Evolutionary conservation across 805 yeast genomes (phyloP).

Genomic region (Metschnikowia continentalis): DNA sequence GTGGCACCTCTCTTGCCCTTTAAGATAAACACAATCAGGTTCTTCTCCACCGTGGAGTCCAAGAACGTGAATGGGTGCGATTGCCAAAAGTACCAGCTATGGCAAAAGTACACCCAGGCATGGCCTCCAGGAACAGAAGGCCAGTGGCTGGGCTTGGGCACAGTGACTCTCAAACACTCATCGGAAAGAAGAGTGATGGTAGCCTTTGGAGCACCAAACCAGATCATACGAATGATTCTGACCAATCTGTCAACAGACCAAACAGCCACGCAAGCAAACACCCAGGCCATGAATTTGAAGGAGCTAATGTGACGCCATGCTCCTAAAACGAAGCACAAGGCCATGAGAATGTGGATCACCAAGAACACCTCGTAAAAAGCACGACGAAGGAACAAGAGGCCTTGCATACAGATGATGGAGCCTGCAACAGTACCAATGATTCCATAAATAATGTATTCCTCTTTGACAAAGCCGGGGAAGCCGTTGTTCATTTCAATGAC

Average conservation of each 20-base stretch:
- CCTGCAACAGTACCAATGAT: constrained; percentile 12
- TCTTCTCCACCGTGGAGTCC: constrained; percentile 15
- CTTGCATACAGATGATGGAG: constrained; percentile 16
- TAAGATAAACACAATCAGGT: constrained; percentile 28
- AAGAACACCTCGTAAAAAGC: constrained; percentile 16
- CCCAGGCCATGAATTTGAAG: constrained; percentile 11
- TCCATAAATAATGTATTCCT: constrained; percentile 14
- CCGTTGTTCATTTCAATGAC: constrained; percentile 2
- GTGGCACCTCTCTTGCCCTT: constrained; percentile 40
- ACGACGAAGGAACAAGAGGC: constrained; percentile 15
- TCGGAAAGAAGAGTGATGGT: constrained; percentile 27
- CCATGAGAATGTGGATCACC: constrained; percentile 16
- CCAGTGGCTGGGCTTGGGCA: constrained; percentile 38
- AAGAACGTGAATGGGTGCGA: constrained; percentile 41
- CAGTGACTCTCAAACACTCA: constrained; percentile 34
- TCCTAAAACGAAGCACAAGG: constrained; percentile 14
- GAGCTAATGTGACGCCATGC: constrained; percentile 15
- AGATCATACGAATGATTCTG: constrained; percentile 24
- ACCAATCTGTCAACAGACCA: constrained; percentile 36
- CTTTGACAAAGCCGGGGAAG: constrained; percentile 3
- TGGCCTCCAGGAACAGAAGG: constrained; percentile 37
- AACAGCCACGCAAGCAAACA: constrained; percentile 17
- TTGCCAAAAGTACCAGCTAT: constrained; percentile 37
- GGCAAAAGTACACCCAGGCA: constrained; percentile 36
- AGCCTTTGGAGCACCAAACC: constrained; percentile 36